These are phyloP conservation scores for Tylopilus felleus DNA, from an alignment of 768 basidiomycete species.

Conservation along the genomic window DNA sequence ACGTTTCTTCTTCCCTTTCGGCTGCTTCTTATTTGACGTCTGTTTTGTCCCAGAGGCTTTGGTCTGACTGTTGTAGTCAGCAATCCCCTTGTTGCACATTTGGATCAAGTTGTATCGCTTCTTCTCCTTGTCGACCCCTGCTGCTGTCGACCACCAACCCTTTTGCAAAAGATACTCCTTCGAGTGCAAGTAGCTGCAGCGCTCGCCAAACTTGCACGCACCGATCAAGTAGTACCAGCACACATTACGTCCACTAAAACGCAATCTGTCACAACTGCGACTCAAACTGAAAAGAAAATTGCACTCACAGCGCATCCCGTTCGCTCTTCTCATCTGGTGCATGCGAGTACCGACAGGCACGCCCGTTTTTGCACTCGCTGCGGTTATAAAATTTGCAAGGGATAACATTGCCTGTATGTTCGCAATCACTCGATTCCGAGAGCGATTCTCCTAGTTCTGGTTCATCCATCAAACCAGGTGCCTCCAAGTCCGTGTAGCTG, in stretches of 20 bases:
- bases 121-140: constrained; percentile 5
- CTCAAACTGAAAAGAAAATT: not conserved
- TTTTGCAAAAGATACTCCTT: constrained; percentile 39
- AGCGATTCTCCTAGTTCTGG: constrained; percentile 38
- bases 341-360: constrained; percentile 46
- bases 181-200: constrained; percentile 50
- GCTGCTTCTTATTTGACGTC: not conserved
- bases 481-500: constrained; percentile 14
- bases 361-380: constrained; percentile 43
- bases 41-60: not conserved
- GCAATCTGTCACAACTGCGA: not conserved
- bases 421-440: constrained; percentile 54
- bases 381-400: constrained; percentile 60
- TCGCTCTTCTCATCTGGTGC: constrained; percentile 54
- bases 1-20: constrained; percentile 2
- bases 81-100: not conserved
- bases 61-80: not conserved
- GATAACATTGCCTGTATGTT: constrained; percentile 47
- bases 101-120: not conserved
- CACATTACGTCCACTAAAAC: constrained; percentile 49
- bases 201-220: constrained; percentile 37
- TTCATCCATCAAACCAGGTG: constrained; percentile 21
- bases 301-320: constrained; percentile 50
- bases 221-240: constrained; percentile 42
- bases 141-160: constrained; percentile 45